Evolutionary conservation across 192 early-diverging fungal genomes (phyloP), one percentile per base, ranked within the genome.

Genomic region (Polychytrium aggregatum): DNA sequence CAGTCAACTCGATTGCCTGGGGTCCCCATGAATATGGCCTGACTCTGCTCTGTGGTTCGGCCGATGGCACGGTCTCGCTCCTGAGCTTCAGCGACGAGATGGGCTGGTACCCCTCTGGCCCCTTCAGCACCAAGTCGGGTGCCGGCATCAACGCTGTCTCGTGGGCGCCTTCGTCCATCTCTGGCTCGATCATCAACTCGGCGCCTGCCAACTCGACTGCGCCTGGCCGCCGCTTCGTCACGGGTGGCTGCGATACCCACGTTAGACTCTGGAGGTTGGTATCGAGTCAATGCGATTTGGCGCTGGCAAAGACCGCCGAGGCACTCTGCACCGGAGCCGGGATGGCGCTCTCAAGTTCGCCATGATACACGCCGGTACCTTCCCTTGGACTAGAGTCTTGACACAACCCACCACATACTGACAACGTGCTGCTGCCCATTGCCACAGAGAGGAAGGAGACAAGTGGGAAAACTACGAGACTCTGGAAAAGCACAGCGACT

Each of bases 21-120:
- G 93, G 88, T 13, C 91, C 96, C 18, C 92, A 96, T 55, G 96
- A 99, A 65, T 75, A 90, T 44, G 96, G 96, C 21, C 82, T 92
- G 14, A 72, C 88, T 10, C 72, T 99, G 50, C 82, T 85, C 10
- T 90, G 86, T 55, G 96, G 82, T 37, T 95, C 92, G 14, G 91
- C 96, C 1, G 93, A 99, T 53, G 92, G 93, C 36, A 89, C 86
- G 50, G 82, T 92, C 6, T 94, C 90, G 28, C 63, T 97, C 43
- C 69, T 92, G n/a, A 83, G 85, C 6, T 97, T 84, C 73, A 92
- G 64, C 88, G 86, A 86, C 69, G 25, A 21, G 28, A 31, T 54
- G 17, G 40, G 30, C 18, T n/a, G n/a, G n/a, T n/a, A n/a, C n/a
- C n/a, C n/a, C n/a, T n/a, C n/a, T n/a, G n/a, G n/a, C 41, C 61